Base-by-base conservation (phyloP, 2,329 filamentous ascomycete species). In the Diplodia scrobiculata region DNA sequence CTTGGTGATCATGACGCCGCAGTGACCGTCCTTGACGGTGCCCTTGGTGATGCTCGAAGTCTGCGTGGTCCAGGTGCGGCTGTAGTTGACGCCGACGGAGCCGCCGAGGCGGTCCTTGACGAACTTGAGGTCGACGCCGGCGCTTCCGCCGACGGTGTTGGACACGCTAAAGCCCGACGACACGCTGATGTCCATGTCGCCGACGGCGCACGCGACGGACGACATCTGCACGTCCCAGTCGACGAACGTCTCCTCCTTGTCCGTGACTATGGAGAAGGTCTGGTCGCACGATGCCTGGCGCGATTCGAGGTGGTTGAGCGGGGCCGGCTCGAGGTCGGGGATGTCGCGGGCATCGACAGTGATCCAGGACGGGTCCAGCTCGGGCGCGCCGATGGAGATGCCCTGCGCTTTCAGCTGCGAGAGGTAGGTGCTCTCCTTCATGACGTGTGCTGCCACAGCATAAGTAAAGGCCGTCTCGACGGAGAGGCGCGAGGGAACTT, bases 141-240 rank as follows among this genome's bases (percentile, higher is more conserved):
- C 19, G 29, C 69, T 58, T 29, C 52, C 47, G 17, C 70, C 65
- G 62, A 79, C 73, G 0, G 68, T 47, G 71, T 80, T 79, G 47
- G 70, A 21, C 32, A 81, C 69, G 4, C 68, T 68, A 70, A 75
- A 78, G 13, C 78, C 79, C 7, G 76, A 69, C 1, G 76, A 65
- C 10, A 80, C 73, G n/a, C 64, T 67, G 48, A 75, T 71, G 2
- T 58, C 70, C 25, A 70, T 72, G 7, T 72, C 73, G 9, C 68
- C 71, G 7, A 75, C 75, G 55, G 72, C 71, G 34, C 53, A 58
- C 14, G 76, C 69, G 10, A 79, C 73, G 21, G 73, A 71, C 14
- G 78, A 79, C 70, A 79, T 77, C 54, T 70, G 70, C 1, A 77
- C 70, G 65, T 80, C 78, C 78, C 78, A 79, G 69, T 77, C 77